These are phyloP conservation scores for Aspergillus fischeri DNA, from an alignment of 2,329 filamentous ascomycete species.

Conservation along the genomic window DNA sequence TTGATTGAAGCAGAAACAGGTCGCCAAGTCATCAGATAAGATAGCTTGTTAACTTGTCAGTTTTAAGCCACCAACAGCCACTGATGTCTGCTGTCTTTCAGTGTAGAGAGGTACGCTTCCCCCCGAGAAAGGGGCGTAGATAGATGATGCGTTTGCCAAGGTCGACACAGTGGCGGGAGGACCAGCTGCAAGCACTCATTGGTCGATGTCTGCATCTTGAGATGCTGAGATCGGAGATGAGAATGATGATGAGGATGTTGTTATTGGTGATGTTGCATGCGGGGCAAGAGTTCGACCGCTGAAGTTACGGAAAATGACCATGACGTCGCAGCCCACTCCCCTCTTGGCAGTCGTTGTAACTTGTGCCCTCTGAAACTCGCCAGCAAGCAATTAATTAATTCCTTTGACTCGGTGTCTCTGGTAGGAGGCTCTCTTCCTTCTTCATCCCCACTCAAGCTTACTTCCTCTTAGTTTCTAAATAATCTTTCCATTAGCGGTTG, in stretches of 20 bases:
- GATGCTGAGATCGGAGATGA: neutral
- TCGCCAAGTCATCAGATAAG: conserved; percentile 12
- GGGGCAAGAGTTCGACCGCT: neutral
- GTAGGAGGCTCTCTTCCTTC: neutral
- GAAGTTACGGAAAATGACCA: neutral
- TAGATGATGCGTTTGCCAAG: neutral
- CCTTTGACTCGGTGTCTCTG: too few species aligned
- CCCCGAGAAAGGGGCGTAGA: neutral
- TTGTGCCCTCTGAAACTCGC: neutral
- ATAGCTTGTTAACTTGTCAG: neutral
- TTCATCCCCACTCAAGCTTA: conserved; percentile 2
- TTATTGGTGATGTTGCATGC: neutral
- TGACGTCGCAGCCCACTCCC: conserved; percentile 1
- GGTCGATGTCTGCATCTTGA: neutral
- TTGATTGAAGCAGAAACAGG: neutral
- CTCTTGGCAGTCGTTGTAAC: neutral
- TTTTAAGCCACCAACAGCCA: neutral
- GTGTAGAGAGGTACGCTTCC: neutral
- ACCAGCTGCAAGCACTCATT: neutral
- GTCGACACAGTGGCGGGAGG: neutral
- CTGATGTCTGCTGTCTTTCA: neutral
- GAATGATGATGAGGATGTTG: neutral
- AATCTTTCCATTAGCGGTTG: neutral
- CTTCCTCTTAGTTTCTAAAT: conserved; percentile 5
- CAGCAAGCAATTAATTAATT: neutral